Base-by-base conservation (phyloP, 306 rosid species). In the Sphenostylis stenocarpa region DNA sequence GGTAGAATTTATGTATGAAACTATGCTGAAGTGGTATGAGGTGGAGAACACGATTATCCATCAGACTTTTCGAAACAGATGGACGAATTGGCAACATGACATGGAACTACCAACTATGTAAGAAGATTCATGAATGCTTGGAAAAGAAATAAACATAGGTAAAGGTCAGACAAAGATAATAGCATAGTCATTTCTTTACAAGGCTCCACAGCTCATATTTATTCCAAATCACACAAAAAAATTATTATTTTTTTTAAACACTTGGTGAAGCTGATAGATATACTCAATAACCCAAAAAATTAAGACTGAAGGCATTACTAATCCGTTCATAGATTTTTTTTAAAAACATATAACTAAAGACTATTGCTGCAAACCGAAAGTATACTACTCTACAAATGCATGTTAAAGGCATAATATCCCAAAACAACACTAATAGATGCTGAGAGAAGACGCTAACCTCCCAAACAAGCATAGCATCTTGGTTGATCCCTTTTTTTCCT, bases 401-500 rank as follows among this genome's bases (percentile, higher is more conserved):
- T 8, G 69, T 16, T 31, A 81, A 39, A 68, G 70, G 53, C 72
- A 64, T 43, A n/a, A 76, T 17, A 72, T 31, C 53, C 53, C 26
- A 26, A 60, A 20, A 44, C n/a, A 43, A 47, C 11, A 79, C 12
- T 1, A 51, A 53, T 7, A 16, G 49, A 53, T 20, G n/a, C 14
- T 6, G 33, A 75, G 41, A 72, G 67, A 58, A 28, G 44, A 52
- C 36, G 28, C 81, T 62, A 60, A 94, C 98, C 98, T 94, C 98
- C 98, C 98, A 94, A 73, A 90, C 93, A 85, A 94, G 90, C 96
- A 94, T 92, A 33, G 98, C 94, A 62, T 94, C 98, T 86, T 94
- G 98, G 81, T 94, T 94, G 82, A 85, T 53, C 76, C 98, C 98
- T 61, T 94, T 94, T 81, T 47, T 89, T 43, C 98, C 98, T 71